Evolutionary conservation across 495 filamentous ascomycete genomes (phyloP).

Genomic region (Massariosphaeria phaeospora): DNA sequence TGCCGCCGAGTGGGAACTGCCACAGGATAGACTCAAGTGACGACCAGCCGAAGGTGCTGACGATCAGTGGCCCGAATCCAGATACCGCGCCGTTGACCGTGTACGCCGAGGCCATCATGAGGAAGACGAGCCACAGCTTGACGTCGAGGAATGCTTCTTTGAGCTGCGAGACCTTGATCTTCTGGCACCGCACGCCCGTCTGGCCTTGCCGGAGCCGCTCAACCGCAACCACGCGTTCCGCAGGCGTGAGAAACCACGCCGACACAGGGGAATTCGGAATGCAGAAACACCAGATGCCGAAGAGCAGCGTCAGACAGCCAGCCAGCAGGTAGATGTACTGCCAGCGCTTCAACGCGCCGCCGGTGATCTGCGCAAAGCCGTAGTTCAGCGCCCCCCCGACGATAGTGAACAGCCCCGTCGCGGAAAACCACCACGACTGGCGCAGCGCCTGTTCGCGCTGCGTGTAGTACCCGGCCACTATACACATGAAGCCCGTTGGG

Average conservation of each 20-base stretch:
- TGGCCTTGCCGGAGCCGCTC: constrained; percentile 51
- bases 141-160: constrained; percentile 48
- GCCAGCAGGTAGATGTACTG: constrained; percentile 67
- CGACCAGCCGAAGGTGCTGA: constrained; percentile 66
- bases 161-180: constrained; percentile 49
- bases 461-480: constrained; percentile 61
- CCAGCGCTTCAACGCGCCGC: constrained; percentile 54
- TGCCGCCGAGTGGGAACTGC: constrained; percentile 65
- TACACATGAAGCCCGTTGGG: constrained; percentile 64
- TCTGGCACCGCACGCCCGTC: constrained; percentile 51
- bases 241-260: constrained; percentile 51
- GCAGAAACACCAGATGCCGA: constrained; percentile 58
- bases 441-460: constrained; percentile 62
- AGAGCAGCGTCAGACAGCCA: constrained; percentile 58
- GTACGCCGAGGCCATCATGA: constrained; percentile 60
- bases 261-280: constrained; percentile 51
- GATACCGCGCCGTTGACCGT: constrained; percentile 71
- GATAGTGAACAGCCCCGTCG: constrained; percentile 62
- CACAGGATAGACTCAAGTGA: constrained; percentile 63
- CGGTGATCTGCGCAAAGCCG: constrained; percentile 60
- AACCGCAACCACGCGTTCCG: constrained; percentile 51
- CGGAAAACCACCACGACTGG: constrained; percentile 66
- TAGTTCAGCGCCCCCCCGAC: constrained; percentile 65
- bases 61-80: constrained; percentile 71
- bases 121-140: constrained; percentile 51